phyloP scores from a whole-genome alignment of 1,139 yeast genomes.

The Taphrina pruni region DNA sequence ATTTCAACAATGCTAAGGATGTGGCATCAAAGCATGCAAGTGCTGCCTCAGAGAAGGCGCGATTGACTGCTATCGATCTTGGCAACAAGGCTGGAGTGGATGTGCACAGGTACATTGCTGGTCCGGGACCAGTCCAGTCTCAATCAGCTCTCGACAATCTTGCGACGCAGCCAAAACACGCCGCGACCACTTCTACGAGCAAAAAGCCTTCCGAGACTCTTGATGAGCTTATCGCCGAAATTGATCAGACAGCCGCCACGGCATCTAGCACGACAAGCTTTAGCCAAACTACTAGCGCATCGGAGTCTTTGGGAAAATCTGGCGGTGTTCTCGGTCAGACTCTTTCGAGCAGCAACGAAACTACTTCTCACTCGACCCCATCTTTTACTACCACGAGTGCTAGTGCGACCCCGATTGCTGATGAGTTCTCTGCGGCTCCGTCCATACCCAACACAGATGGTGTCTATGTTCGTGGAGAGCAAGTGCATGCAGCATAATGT shows the following conservation, averaged over 20 bases:
- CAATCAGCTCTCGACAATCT: constrained; percentile 23
- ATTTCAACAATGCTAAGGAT: constrained; percentile 27
- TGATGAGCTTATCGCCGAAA: constrained; percentile 13
- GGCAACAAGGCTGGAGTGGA: constrained; percentile 40
- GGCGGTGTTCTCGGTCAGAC: constrained; percentile 4
- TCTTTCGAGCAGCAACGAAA: not conserved
- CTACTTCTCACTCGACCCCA: not conserved
- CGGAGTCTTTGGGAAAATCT: not conserved
- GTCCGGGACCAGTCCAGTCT: constrained; percentile 32
- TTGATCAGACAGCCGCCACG: not conserved
- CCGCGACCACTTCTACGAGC: constrained; percentile 1
- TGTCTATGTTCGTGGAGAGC: constrained; percentile 14
- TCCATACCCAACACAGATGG: constrained; percentile 14
- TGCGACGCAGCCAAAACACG: constrained; percentile 18
- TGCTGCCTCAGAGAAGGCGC: constrained; percentile 36
- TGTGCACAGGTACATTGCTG: constrained; percentile 22
- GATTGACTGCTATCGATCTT: constrained; percentile 28
- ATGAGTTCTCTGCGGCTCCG: constrained; percentile 19
- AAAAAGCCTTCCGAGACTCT: constrained; percentile 6
- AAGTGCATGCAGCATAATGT: constrained; percentile 1
- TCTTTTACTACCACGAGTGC: not conserved
- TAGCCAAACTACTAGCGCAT: not conserved
- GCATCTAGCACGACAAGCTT: constrained; percentile 1
- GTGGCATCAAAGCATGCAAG: constrained; percentile 30
- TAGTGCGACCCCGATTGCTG: constrained; percentile 18